A percentile compares a stretch with the other conserved stretches of the same genome.
Conservation (phyloP, 345 rosid genomes). For the Angophora floribunda region DNA sequence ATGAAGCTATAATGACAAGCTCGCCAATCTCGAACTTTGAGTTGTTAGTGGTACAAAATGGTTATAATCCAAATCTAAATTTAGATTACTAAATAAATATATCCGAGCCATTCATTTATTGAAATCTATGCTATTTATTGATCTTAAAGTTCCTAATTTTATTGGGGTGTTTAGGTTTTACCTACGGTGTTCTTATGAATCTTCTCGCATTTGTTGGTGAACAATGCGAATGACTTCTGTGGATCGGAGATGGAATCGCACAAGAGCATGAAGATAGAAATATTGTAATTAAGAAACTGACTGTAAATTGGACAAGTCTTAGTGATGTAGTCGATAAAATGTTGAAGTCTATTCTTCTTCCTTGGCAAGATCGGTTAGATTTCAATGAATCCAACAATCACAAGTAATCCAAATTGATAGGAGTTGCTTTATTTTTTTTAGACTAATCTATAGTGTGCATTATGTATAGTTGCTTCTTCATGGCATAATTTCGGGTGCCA, state of each 20-base stretch:
- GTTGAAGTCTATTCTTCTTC: neutral
- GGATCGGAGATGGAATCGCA: neutral
- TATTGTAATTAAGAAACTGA: neutral
- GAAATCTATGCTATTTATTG: neutral
- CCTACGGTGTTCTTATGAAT: neutral
- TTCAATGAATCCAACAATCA: neutral
- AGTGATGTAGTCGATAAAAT: neutral
- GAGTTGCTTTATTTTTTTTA: neutral
- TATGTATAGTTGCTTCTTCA: neutral
- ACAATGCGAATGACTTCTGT: neutral
- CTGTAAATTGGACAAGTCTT: neutral
- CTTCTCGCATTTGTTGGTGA: neutral
- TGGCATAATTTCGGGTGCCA: neutral
- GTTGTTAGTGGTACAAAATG: too few species aligned
- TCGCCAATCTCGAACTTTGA: too few species aligned
- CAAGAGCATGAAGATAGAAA: neutral
- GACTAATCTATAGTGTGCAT: neutral
- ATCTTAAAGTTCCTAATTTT: neutral
- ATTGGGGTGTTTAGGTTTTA: neutral
- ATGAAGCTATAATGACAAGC: too few species aligned
- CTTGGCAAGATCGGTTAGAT: neutral
- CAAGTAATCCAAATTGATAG: neutral
- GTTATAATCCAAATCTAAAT: too few species aligned
- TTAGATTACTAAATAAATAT: neutral
- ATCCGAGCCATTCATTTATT: accelerated